Evolutionary conservation across 495 filamentous ascomycete genomes (phyloP).

Genomic region (Margaritispora aquatica): DNA sequence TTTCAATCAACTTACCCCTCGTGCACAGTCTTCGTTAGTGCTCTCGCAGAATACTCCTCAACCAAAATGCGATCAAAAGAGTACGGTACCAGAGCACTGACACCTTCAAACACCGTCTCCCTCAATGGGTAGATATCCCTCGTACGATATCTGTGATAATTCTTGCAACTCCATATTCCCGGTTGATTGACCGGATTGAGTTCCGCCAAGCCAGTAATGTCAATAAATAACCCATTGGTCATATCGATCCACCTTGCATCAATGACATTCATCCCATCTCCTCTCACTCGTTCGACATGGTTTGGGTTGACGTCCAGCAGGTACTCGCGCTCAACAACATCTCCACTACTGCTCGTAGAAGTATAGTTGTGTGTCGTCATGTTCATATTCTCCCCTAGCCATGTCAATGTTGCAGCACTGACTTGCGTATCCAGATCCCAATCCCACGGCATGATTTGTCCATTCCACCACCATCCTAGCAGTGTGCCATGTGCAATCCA

Average conservation of each 20-base stretch:
- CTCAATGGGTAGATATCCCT: slow-evolving; percentile 74
- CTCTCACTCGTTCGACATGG: slow-evolving; percentile 48
- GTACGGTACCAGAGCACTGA: slow-evolving; percentile 69
- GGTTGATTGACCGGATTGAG: slow-evolving; percentile 51
- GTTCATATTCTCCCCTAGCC: slow-evolving; percentile 59
- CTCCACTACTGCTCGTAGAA: slow-evolving; percentile 19
- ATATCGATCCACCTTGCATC: slow-evolving; percentile 82
- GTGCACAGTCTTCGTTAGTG: slow-evolving; percentile 58
- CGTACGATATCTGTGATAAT: slow-evolving; percentile 64
- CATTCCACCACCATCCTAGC: slow-evolving; percentile 91
- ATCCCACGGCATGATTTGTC: slow-evolving; percentile 79
- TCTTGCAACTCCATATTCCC: slow-evolving; percentile 77
- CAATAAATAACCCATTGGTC: slow-evolving; percentile 72
- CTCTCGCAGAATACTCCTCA: slow-evolving; percentile 66
- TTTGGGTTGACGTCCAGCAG: slow-evolving; percentile 77
- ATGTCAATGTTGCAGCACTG: slow-evolving; percentile 51
- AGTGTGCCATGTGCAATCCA: slow-evolving; percentile 88
- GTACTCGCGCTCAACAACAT: slow-evolving; percentile 46
- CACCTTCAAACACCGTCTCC: slow-evolving; percentile 70
- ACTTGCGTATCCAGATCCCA: slow-evolving; percentile 86
- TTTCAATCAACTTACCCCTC: slow-evolving; percentile 43
- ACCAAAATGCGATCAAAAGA: slow-evolving; percentile 64
- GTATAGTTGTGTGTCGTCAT: slow-evolving; percentile 55
- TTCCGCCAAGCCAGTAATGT: slow-evolving; percentile 76
- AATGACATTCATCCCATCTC: slow-evolving; percentile 71